Evolutionary conservation across 495 filamentous ascomycete genomes (phyloP).

Genomic region (Clavariopsis aquatica): DNA sequence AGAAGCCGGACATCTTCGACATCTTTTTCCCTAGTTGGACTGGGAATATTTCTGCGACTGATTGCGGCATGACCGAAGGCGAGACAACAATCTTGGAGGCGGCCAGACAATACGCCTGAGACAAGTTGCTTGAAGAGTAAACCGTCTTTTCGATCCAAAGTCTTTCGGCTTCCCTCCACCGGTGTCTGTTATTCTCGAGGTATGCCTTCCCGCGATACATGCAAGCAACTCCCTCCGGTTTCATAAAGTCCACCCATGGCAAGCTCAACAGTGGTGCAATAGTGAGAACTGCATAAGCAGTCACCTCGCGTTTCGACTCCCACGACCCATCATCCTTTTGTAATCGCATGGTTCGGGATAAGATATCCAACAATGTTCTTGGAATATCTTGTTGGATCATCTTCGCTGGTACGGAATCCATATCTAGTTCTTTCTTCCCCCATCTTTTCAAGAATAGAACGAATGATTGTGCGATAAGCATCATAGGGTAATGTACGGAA

Average conservation of each 20-base stretch:
- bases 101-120: constrained; percentile 30
- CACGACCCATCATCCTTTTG: constrained; percentile 32
- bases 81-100: constrained; percentile 27
- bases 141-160: constrained; percentile 32
- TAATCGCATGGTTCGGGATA: constrained; percentile 23
- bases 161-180: constrained; percentile 20
- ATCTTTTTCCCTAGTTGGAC: constrained; percentile 22
- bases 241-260: constrained; percentile 28
- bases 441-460: constrained; percentile 21
- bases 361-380: constrained; percentile 25
- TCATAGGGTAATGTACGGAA: constrained; percentile 34
- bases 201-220: constrained; percentile 33
- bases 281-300: constrained; percentile 32
- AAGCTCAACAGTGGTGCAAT: constrained; percentile 20
- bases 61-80: constrained; percentile 6
- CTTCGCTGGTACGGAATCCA: constrained; percentile 4
- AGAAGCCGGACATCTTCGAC: constrained; percentile 26
- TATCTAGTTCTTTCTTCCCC: constrained; percentile 26
- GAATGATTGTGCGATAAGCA: constrained; percentile 27
- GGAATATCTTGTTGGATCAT: constrained; percentile 22
- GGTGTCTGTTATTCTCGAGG: constrained; percentile 21
- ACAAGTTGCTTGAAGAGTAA: constrained; percentile 23
- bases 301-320: constrained; percentile 31
- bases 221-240: constrained; percentile 25
- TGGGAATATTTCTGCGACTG: constrained; percentile 16